phyloP scores from a whole-genome alignment of 2,329 filamentous ascomycete genomes.

The Torrubiellomyces zombiae region DNA sequence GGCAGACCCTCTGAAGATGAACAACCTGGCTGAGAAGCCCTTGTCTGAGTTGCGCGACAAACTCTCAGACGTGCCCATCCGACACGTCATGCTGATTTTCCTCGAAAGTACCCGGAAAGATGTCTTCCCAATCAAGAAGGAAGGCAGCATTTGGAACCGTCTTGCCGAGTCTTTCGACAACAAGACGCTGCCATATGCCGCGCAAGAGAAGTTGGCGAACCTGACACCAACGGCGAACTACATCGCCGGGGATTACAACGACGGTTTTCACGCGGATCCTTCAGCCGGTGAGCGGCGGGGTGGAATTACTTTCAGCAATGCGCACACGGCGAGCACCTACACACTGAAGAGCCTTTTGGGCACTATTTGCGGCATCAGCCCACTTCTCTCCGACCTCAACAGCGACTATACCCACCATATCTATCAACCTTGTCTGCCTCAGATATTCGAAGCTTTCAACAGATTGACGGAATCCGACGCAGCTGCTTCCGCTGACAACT shows the following conservation, averaged over 20 bases:
- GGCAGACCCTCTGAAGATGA: constrained; percentile 22
- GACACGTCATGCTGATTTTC: constrained; percentile 26
- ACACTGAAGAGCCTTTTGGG: constrained; percentile 25
- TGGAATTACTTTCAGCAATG: constrained; percentile 23
- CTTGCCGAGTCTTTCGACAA: constrained; percentile 16
- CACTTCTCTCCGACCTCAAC: constrained; percentile 25
- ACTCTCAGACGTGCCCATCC: constrained; percentile 17
- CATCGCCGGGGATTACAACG: constrained; percentile 18
- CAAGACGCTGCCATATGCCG: constrained; percentile 15
- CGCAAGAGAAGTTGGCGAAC: constrained; percentile 11
- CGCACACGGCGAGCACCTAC: constrained; percentile 23
- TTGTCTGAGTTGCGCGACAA: constrained; percentile 11
- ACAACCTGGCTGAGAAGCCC: constrained; percentile 19
- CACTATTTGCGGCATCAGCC: constrained; percentile 24
- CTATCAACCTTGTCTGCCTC: constrained; percentile 27
- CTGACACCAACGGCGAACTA: constrained; percentile 17
- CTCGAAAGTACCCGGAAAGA: constrained; percentile 28
- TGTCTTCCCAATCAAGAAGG: constrained; percentile 26
- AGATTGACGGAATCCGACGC: constrained; percentile 5
- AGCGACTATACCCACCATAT: constrained; percentile 22
- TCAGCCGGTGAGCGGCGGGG: constrained; percentile 11
- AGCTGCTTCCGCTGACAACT: constrained; percentile 5
- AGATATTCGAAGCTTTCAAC: constrained; percentile 19
- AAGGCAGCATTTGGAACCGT: constrained; percentile 19
- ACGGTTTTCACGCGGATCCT: constrained; percentile 13